A percentile compares a stretch with the other conserved stretches of the same genome.
These are phyloP conservation scores for Tetracladium setigerum DNA, from an alignment of 495 filamentous ascomycete species.

Conservation along the genomic window DNA sequence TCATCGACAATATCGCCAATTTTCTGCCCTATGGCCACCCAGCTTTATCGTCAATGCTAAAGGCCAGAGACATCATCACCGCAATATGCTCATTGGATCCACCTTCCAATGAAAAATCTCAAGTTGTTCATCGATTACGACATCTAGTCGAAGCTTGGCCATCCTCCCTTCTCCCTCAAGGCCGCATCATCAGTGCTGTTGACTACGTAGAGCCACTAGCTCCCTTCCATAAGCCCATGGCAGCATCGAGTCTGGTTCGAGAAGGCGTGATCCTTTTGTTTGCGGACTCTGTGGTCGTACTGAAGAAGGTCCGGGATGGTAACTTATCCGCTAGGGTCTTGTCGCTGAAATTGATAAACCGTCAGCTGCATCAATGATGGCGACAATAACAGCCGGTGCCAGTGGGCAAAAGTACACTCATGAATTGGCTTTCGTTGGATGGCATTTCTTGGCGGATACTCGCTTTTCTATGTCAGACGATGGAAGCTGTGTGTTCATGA, in stretches of 20 bases:
- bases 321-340: constrained; percentile 68
- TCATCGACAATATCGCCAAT: constrained; percentile 90
- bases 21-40: constrained; percentile 77
- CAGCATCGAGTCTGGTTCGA: constrained; percentile 23
- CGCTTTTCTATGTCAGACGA: constrained; percentile 71
- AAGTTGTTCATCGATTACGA: constrained; percentile 62
- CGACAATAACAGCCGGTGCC: constrained; percentile 46
- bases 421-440: constrained; percentile 69
- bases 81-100: constrained; percentile 90
- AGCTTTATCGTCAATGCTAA: constrained; percentile 69
- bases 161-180: constrained; percentile 56
- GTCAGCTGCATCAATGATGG: constrained; percentile 47
- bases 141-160: constrained; percentile 80
- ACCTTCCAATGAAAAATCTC: constrained; percentile 54
- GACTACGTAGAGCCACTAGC: constrained; percentile 73
- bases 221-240: constrained; percentile 49
- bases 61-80: constrained; percentile 83
- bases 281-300: constrained; percentile 68
- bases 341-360: constrained; percentile 77
- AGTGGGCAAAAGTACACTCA: constrained; percentile 37
- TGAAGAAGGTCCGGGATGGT: constrained; percentile 56
- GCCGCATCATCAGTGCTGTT: constrained; percentile 75
- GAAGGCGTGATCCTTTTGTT: constrained; percentile 77
- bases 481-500: constrained; percentile 66
- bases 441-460: constrained; percentile 60